phyloP scores from a whole-genome alignment of 2,329 filamentous ascomycete genomes.

The Xylaria sp. region DNA sequence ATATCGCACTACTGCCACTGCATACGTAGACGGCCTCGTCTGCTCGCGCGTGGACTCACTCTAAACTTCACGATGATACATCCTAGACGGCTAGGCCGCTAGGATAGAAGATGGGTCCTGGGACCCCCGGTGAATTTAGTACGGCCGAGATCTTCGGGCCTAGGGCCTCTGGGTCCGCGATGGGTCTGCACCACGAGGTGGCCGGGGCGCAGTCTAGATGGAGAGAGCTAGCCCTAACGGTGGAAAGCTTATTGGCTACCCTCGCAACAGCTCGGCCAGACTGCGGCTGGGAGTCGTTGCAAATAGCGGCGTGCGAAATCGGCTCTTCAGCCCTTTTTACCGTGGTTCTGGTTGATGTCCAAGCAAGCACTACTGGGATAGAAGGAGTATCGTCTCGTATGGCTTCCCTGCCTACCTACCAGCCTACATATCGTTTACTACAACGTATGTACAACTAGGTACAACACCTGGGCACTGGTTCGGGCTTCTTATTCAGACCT shows the following conservation, averaged over 20 bases:
- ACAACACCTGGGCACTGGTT: too few relatives aligned
- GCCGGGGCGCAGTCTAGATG: not conserved
- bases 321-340: not conserved
- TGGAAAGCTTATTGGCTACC: not conserved
- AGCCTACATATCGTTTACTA: not conserved
- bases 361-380: not conserved
- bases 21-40: not conserved
- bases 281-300: not conserved
- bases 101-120: slow-evolving; percentile 3
- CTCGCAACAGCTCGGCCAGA: not conserved
- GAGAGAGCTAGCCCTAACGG: not conserved
- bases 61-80: not conserved
- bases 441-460: too few relatives aligned
- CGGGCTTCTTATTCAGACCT: not conserved
- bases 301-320: not conserved
- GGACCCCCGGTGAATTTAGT: slow-evolving; percentile 23
- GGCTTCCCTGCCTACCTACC: not conserved
- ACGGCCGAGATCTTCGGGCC: slow-evolving; percentile 24
- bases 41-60: not conserved
- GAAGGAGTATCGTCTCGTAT: not conserved
- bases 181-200: slow-evolving; percentile 9
- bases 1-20: not conserved
- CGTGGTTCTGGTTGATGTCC: not conserved
- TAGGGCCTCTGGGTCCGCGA: slow-evolving; percentile 10
- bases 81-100: too few relatives aligned